phyloP scores from a whole-genome alignment of 2,329 filamentous ascomycete genomes.

The Aspergillus udagawae region DNA sequence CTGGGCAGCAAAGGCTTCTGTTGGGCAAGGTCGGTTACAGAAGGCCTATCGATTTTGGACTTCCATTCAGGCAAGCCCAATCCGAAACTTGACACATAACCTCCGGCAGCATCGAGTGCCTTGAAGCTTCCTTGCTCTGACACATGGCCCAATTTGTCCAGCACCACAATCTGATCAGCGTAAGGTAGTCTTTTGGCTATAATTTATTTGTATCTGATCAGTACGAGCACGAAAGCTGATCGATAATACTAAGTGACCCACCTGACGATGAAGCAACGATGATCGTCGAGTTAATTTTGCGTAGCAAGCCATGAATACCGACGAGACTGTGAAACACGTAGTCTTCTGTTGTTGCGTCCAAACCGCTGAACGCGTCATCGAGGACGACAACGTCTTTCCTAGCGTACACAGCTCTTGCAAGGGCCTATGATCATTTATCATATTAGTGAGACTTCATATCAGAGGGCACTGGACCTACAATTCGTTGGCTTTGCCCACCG shows the following conservation, averaged over 20 bases:
- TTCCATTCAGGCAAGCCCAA: constrained; percentile 31
- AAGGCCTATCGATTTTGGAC: constrained; percentile 15
- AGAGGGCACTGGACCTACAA: constrained; percentile 28
- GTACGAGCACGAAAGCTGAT: background rate
- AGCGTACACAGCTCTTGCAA: constrained; percentile 52
- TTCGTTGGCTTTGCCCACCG: constrained; percentile 51
- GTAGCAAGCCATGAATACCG: constrained; percentile 44
- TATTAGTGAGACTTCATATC: background rate
- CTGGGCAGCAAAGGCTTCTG: constrained; percentile 2
- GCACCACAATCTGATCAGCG: constrained; percentile 40
- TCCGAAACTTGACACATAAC: constrained; percentile 41
- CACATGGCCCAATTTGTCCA: constrained; percentile 36
- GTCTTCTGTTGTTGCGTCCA: constrained; percentile 49
- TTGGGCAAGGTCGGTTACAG: constrained; percentile 9
- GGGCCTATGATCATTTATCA: constrained; percentile 27
- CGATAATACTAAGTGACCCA: constrained; percentile 5
- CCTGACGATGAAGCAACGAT: constrained; percentile 38
- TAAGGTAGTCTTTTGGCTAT: constrained; percentile 39
- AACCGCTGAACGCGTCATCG: constrained; percentile 51
- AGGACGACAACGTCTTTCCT: constrained; percentile 46
- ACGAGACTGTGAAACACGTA: constrained; percentile 47
- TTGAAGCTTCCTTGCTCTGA: constrained; percentile 41
- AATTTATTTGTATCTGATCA: background rate
- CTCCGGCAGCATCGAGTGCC: constrained; percentile 31
- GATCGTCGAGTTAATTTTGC: constrained; percentile 36